phyloP scores from a whole-genome alignment of 108 stramenopile genomes.

The Cyclotella kingstonii region DNA sequence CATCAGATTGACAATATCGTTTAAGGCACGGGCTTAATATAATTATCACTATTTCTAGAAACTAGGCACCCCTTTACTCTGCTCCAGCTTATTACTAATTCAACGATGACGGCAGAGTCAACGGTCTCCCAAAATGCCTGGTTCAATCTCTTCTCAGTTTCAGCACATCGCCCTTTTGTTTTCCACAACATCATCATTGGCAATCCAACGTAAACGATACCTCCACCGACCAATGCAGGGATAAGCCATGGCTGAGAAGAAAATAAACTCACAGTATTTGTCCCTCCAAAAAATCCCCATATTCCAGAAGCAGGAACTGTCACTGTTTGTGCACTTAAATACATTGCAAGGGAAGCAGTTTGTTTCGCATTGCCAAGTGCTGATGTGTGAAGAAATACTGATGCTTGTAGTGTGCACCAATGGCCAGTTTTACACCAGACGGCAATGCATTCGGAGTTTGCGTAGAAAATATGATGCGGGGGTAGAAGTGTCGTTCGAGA shows the following conservation, averaged over 20 bases:
- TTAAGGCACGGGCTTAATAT: background rate
- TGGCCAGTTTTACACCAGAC: conserved; percentile 62
- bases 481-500: conserved; percentile 41
- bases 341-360: conserved; percentile 63
- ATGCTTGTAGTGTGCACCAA: conserved; percentile 44
- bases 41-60: too few relatives aligned
- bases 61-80: conserved; percentile 5
- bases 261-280: conserved; percentile 59
- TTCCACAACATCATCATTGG: conserved; percentile 56
- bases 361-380: conserved; percentile 74
- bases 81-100: conserved; percentile 42
- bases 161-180: conserved; percentile 40
- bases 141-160: conserved; percentile 45
- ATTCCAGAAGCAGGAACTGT: conserved; percentile 73
- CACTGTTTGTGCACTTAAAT: conserved; percentile 57
- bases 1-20: too few relatives aligned
- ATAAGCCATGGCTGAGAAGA: conserved; percentile 61
- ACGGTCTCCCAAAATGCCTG: conserved; percentile 45
- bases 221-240: conserved; percentile 73
- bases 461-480: conserved; percentile 68
- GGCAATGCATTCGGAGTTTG: conserved; percentile 87
- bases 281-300: conserved; percentile 72
- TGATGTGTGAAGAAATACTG: conserved; percentile 44
- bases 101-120: conserved; percentile 33
- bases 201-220: conserved; percentile 59